These are phyloP conservation scores for Sugiyamaella pinicola DNA, from an alignment of 1,139 yeast genomes.

Conservation along the genomic window DNA sequence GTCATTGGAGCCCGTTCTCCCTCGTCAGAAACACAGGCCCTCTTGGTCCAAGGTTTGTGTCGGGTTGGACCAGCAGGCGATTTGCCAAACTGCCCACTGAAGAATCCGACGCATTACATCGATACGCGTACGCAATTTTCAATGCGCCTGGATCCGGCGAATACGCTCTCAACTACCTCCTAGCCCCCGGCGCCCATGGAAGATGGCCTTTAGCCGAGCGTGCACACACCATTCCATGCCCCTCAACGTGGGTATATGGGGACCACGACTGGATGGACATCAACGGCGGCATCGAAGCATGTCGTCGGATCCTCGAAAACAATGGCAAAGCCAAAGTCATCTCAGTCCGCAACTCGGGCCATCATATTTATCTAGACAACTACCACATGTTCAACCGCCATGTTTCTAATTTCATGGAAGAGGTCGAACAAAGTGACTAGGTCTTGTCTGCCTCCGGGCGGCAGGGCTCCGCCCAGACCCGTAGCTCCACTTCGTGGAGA, in stretches of 20 bases:
- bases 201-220: conserved; percentile 74
- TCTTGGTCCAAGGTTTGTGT: conserved; percentile 45
- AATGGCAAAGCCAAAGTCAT: conserved; percentile 46
- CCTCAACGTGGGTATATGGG: conserved; percentile 68
- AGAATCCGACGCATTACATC: conserved; percentile 47
- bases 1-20: conserved; percentile 45
- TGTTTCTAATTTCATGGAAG: conserved; percentile 47
- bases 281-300: conserved; percentile 65
- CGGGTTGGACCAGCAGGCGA: conserved; percentile 47
- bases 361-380: conserved; percentile 78
- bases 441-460: not conserved
- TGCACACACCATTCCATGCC: conserved; percentile 43
- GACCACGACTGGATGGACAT: conserved; percentile 85
- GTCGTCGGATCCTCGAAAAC: conserved; percentile 40
- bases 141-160: conserved; percentile 66
- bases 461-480: not conserved
- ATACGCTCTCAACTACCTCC: conserved; percentile 60
- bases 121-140: conserved; percentile 62
- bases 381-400: conserved; percentile 59
- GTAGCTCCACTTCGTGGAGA: not conserved
- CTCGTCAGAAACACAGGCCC: conserved; percentile 47
- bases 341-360: conserved; percentile 64
- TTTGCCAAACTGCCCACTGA: conserved; percentile 40
- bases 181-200: conserved; percentile 78
- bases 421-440: conserved; percentile 1